Evolutionary conservation across 116 monocot species (phyloP), one percentile per base, ranked within the genome.

Genomic region (Iris pallida): DNA sequence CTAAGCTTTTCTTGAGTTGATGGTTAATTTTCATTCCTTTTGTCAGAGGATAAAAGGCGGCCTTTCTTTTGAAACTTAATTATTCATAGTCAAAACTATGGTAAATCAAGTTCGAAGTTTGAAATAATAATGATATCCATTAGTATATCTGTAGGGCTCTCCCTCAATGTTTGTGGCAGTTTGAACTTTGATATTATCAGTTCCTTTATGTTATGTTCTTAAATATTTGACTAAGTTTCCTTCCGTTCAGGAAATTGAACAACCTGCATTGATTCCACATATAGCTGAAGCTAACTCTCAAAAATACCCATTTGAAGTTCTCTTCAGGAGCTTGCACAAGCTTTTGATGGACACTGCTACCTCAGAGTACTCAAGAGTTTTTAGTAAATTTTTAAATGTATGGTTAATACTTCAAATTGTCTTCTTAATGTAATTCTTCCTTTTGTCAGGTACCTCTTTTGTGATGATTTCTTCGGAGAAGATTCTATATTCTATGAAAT

Each of bases 341-440:
- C 98, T 98, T 83, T 81, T 98, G 65, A 93, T 98, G 78, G 98
- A 98, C 74, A 98, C 98, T 71, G 90, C 98, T 53, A 86, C 98
- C 68, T 98, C 98, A 72, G 98, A 98, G 98, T 98, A 90, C 56
- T 52, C 16, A 41, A 16, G 42, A 0, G 30, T 67, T 53, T 43
- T 49, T 14, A 66, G 42, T 48, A 52, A 41, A 56, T 16, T 41
- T 18, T 20, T 43, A 13, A 16, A 59, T 42, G 40, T 65, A 5
- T 15, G 0, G 42, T 19, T 40, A 18, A 62, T 45, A 3, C 12
- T 43, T 40, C 41, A 6, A 6, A 55, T 18, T 55, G 19, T 47
- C 54, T 45, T n/a, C 5, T 8, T 85, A 57, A 76, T 59, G n/a
- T 55, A 18, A 41, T 70, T 63, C 30, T 47, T 6, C 8, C 44